phyloP scores from a whole-genome alignment of 306 rosid genomes.

The Vicia faba region DNA sequence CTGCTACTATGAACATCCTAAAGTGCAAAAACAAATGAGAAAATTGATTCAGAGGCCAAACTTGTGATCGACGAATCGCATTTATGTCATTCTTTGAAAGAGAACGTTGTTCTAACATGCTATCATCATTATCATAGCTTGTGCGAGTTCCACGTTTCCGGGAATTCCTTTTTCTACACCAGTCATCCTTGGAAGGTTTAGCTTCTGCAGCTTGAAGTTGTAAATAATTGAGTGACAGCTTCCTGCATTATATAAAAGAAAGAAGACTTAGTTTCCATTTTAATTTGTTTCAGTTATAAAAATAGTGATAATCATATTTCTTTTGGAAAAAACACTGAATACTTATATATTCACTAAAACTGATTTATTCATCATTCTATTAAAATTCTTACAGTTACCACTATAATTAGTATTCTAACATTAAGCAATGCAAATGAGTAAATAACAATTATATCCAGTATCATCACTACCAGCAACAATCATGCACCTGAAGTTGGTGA shows the following conservation, averaged over 20 bases:
- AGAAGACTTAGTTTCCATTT: conserved; percentile 29
- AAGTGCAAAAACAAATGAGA: conserved; percentile 11
- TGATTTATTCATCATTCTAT: conserved; percentile 9
- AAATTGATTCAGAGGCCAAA: conserved; percentile 48
- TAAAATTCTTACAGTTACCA: conserved; percentile 18
- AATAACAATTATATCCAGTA: conserved; percentile 10
- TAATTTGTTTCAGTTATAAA: conserved; percentile 34
- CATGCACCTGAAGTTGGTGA: conserved; percentile 1
- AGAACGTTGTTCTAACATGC: conserved; percentile 58
- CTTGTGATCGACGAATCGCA: conserved; percentile 84
- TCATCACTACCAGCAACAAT: conserved; percentile 22
- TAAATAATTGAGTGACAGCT: conserved; percentile 84
- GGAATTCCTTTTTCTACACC: conserved; percentile 65
- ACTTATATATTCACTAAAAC: conserved; percentile 11
- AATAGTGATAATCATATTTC: conserved; percentile 35
- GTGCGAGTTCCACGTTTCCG: conserved; percentile 51
- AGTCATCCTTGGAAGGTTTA: conserved; percentile 72
- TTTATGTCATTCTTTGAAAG: conserved; percentile 86
- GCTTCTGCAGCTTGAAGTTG: conserved; percentile 70
- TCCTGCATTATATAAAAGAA: conserved; percentile 60
- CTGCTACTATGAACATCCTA: conserved; percentile 3
- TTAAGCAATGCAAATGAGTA: conserved; percentile 26
- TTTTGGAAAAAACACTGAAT: conserved; percentile 14
- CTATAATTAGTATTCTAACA: conserved; percentile 7
- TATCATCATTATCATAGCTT: conserved; percentile 59